Evolutionary conservation across 441 rosid genomes (phyloP), one percentile per base, ranked within the genome.

Genomic region (Aleurites moluccanus): DNA sequence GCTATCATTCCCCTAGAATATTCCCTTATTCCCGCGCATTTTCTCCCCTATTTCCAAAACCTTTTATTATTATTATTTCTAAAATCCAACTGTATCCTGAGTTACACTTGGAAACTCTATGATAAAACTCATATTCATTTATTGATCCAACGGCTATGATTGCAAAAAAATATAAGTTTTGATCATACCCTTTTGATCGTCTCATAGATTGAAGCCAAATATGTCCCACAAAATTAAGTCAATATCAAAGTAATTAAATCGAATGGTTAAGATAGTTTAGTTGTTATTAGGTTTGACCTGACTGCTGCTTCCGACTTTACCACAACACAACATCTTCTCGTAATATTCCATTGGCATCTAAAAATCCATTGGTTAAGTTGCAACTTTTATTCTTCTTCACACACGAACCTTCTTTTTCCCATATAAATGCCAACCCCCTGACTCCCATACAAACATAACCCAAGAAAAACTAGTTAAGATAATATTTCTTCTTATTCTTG

Each of bases 271-370:
- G 40, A 38, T 5, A 5, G 9, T 6, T 38, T 38, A 38, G 6
- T 38, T 6, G 6, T 38, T 30, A 30, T 52, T 52, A 13, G 18
- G 18, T 20, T 52, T 20, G 5, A 50, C 18, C 1, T 13, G 16
- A 18, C 55, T 52, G 0, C 56, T 20, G 23, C n/a, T 6, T 49
- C 30, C 10, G 16, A 20, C 33, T 25, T 40, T 52, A 20, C 64
- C 40, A 11, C 30, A 23, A 27, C 18, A 50, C 5, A 16, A 16
- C 28, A 74, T 28, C 15, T 57, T 49, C 74, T 13, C 5, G 75
- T 73, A 76, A 80, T 73, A 80, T 80, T 80, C 80, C 73, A 14
- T 56, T 64, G 68, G 73, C 72, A 75, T 75, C 67, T 1, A 21
- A 30, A 25, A 56, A 50, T 23, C 21, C 3, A 30, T 63, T 6